phyloP scores from a whole-genome alignment of 1,284 basidiomycete species.

The Peniophora sp. region DNA sequence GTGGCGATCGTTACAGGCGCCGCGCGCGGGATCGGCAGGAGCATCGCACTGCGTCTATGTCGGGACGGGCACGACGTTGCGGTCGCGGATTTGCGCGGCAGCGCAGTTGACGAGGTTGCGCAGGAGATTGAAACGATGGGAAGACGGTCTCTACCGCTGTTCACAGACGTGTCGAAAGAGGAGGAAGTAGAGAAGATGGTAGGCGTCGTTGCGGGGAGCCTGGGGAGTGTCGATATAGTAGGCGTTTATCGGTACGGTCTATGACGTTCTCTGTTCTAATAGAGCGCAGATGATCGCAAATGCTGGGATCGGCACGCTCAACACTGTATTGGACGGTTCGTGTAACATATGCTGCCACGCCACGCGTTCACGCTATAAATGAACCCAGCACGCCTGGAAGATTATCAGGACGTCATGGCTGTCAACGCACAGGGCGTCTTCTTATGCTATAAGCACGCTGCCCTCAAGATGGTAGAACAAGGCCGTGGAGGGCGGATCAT shows the following conservation, averaged over 20 bases:
- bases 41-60: slow-evolving; percentile 14
- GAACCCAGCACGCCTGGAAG: slow-evolving; percentile 4
- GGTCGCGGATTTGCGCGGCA: slow-evolving; percentile 17
- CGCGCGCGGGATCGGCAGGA: slow-evolving; percentile 13
- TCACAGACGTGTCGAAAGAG: slow-evolving; percentile 22
- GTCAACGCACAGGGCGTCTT: slow-evolving; percentile 22
- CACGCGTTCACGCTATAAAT: neutral
- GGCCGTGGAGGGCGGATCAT: slow-evolving; percentile 23
- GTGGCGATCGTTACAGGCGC: slow-evolving; percentile 13
- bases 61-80: slow-evolving; percentile 19
- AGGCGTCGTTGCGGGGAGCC: slow-evolving; percentile 14
- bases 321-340: slow-evolving; percentile 13
- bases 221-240: slow-evolving; percentile 21
- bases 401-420: slow-evolving; percentile 15
- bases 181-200: slow-evolving; percentile 21
- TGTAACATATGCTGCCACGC: neutral
- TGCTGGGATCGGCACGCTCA: slow-evolving; percentile 16
- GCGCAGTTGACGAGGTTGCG: slow-evolving; percentile 8
- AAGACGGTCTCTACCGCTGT: slow-evolving; percentile 14
- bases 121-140: slow-evolving; percentile 14
- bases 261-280: neutral
- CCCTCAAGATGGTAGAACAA: slow-evolving; percentile 21
- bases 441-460: slow-evolving; percentile 22
- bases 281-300: slow-evolving; percentile 22
- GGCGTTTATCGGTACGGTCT: neutral